Conservation (phyloP, 1,139 yeast genomes). For the Pichia sp. region DNA sequence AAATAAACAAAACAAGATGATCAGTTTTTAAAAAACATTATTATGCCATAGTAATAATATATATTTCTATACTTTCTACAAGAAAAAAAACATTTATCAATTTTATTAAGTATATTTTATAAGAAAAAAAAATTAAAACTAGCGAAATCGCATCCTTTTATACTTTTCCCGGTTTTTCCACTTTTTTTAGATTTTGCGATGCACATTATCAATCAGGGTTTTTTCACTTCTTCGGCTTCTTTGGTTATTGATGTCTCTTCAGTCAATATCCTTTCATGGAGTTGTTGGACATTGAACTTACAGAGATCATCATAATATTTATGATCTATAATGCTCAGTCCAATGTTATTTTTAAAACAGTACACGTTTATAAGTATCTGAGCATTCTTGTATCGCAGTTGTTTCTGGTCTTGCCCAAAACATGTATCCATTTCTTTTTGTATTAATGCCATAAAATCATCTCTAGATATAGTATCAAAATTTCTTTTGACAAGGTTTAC, state of each 20-base stretch:
- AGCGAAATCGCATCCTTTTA: conserved; percentile 1
- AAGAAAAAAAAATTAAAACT: not conserved
- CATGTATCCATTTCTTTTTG: conserved; percentile 1
- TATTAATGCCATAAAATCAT: conserved; percentile 31
- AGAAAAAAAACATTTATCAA: no score
- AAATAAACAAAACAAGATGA: not conserved
- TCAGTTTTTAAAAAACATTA: not conserved
- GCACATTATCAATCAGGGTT: not conserved
- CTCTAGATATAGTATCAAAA: conserved; percentile 65
- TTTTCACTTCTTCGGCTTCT: not conserved
- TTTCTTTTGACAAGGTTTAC: conserved; percentile 75
- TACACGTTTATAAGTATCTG: conserved; percentile 79
- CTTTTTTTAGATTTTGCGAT: no score
- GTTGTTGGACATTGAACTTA: conserved; percentile 58
- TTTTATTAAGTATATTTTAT: no score
- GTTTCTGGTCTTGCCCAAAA: conserved; percentile 1
- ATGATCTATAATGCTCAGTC: conserved; percentile 69
- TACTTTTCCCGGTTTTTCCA: no score
- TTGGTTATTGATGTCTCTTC: not conserved
- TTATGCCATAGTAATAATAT: no score
- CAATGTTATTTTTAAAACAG: conserved; percentile 78
- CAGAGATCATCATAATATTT: conserved; percentile 46
- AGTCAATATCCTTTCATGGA: conserved; percentile 37
- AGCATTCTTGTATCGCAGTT: conserved; percentile 73
- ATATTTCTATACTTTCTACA: no score